A percentile compares a stretch with the other conserved stretches of the same genome.
Evolutionary conservation across 306 rosid genomes (phyloP).

Genomic region (Echinosophora koreensis): DNA sequence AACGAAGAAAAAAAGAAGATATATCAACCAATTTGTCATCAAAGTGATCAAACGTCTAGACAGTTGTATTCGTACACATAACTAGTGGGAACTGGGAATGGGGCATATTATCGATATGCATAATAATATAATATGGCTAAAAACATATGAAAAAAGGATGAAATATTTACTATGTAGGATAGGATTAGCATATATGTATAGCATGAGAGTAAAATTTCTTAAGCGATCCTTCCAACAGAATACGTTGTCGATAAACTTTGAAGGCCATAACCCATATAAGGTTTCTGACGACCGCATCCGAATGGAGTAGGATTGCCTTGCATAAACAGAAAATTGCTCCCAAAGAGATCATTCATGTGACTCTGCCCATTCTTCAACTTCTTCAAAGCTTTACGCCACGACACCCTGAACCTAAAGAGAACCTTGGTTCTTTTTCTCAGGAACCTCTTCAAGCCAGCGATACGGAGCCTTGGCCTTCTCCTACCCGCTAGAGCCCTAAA

Average conservation of each 20-base stretch:
- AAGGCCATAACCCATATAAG: constrained; percentile 25
- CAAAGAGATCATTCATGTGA: constrained; percentile 61
- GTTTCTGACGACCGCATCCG: constrained; percentile 16
- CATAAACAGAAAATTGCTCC: constrained; percentile 56
- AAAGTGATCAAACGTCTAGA: too few relatives aligned
- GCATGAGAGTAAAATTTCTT: constrained; percentile 2
- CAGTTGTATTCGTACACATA: too few relatives aligned
- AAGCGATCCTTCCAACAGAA: constrained; percentile 22
- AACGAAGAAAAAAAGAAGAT: too few relatives aligned
- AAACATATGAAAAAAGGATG: not conserved
- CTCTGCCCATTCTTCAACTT: constrained; percentile 59
- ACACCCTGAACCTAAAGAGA: constrained; percentile 31
- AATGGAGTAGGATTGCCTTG: constrained; percentile 54
- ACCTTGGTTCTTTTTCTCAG: constrained; percentile 45
- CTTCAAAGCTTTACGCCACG: constrained; percentile 51
- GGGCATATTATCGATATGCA: not conserved
- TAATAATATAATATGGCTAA: not conserved
- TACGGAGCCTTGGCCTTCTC: constrained; percentile 52
- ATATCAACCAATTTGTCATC: too few relatives aligned
- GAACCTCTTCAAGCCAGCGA: constrained; percentile 49
- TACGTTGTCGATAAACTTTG: constrained; percentile 16
- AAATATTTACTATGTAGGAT: not conserved
- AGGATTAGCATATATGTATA: not conserved
- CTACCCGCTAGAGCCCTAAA: constrained; percentile 51
- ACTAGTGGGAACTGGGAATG: too few relatives aligned